Conservation (phyloP, 2,329 filamentous ascomycete genomes). For the Gaeumannomyces tritici region DNA sequence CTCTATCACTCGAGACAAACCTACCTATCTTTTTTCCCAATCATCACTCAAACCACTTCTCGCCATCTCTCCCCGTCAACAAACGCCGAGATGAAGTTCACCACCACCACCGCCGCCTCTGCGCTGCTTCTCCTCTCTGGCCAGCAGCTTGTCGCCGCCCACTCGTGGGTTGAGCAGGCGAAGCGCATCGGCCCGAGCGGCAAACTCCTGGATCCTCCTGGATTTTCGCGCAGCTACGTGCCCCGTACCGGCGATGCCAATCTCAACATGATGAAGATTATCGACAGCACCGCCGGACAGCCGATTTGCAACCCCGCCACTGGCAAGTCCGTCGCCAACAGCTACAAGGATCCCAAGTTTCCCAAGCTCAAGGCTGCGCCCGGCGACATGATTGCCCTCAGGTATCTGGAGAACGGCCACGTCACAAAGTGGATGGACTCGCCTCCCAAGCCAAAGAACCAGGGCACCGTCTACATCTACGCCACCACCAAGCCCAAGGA, state of each 20-base stretch:
- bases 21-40: too few relatives aligned
- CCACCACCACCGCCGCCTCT: constrained; percentile 2
- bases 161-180: constrained; percentile 78
- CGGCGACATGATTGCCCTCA: constrained; percentile 56
- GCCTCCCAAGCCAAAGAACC: constrained; percentile 50
- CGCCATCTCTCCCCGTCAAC: not conserved
- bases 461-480: constrained; percentile 68
- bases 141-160: constrained; percentile 33
- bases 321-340: not conserved
- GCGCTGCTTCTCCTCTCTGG: constrained; percentile 21
- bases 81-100: not conserved
- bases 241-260: constrained; percentile 30
- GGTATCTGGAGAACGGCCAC: constrained; percentile 69
- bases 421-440: constrained; percentile 51
- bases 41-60: too few relatives aligned
- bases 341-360: constrained; percentile 46
- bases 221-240: constrained; percentile 66
- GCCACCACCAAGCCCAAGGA: constrained; percentile 43
- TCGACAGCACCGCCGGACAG: not conserved
- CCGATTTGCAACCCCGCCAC: not conserved
- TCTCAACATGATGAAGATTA: not conserved
- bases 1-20: too few relatives aligned
- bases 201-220: constrained; percentile 58
- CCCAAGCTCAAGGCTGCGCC: constrained; percentile 51
- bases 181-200: constrained; percentile 64